phyloP scores from a whole-genome alignment of 306 rosid species.

The Biancaea sappan region DNA sequence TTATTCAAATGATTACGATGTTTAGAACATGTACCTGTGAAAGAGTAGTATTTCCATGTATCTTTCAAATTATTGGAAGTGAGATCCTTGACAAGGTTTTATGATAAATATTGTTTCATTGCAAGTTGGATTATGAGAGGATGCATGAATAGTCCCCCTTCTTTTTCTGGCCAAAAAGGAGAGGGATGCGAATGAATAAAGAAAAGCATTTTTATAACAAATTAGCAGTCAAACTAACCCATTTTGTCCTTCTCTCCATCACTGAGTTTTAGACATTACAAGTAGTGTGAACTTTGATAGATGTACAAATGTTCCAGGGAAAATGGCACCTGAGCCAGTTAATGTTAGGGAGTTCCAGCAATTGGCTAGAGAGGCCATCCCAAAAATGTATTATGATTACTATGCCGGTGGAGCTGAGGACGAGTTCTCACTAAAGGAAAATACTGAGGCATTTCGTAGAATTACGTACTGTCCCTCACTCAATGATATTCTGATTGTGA shows the following conservation, averaged over 20 bases:
- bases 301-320: constrained; percentile 40
- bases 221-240: too few relatives aligned
- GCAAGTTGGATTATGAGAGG: neutral
- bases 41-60: neutral
- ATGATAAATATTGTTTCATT: neutral
- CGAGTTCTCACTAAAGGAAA: constrained; percentile 53
- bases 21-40: neutral
- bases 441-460: constrained; percentile 59
- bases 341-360: constrained; percentile 64
- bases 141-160: neutral
- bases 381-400: constrained; percentile 66
- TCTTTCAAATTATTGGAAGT: neutral
- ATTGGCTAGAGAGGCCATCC: constrained; percentile 59
- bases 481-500: neutral
- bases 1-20: too few relatives aligned
- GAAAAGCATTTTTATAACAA: too few relatives aligned
- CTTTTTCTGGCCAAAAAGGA: neutral
- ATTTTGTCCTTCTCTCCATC: neutral
- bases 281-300: neutral
- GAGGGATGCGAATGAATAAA: neutral
- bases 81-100: neutral
- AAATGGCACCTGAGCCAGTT: constrained; percentile 55
- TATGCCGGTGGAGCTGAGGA: constrained; percentile 74
- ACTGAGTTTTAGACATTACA: neutral
- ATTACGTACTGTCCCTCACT: constrained; percentile 45